Evolutionary conservation across 805 yeast genomes (phyloP).

Genomic region (Isabelozyma pseudorhagii): DNA sequence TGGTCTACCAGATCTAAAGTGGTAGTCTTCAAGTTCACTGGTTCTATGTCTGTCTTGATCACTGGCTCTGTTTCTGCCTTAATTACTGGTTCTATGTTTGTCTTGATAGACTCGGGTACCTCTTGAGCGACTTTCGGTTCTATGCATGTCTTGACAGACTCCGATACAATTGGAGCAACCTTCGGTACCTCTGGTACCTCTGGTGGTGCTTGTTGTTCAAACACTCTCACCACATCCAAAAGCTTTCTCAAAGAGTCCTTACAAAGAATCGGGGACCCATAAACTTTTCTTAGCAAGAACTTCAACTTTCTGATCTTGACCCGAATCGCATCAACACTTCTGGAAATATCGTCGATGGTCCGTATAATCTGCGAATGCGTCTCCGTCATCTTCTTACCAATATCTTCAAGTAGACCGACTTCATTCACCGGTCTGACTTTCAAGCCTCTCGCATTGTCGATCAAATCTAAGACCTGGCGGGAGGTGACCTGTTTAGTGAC

Average conservation of each 20-base stretch:
- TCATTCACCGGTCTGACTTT: slow-evolving; percentile 20
- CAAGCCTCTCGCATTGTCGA: slow-evolving; percentile 10
- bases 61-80: too few relatives aligned
- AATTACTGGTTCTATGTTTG: too few relatives aligned
- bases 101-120: too few relatives aligned
- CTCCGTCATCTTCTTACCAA: slow-evolving; percentile 8
- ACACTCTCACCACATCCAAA: not conserved
- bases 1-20: too few relatives aligned
- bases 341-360: slow-evolving; percentile 11
- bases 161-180: not conserved
- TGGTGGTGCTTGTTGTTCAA: not conserved
- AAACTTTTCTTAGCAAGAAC: slow-evolving; percentile 25
- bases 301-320: slow-evolving; percentile 18
- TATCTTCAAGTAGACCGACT: slow-evolving; percentile 11
- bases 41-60: too few relatives aligned
- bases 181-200: not conserved
- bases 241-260: slow-evolving; percentile 15
- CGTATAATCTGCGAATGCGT: slow-evolving; percentile 4
- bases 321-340: slow-evolving; percentile 2
- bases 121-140: not conserved
- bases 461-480: slow-evolving; percentile 8
- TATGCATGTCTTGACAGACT: not conserved
- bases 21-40: too few relatives aligned
- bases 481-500: slow-evolving; percentile 11
- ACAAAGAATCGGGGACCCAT: slow-evolving; percentile 26